phyloP scores from a whole-genome alignment of 1,139 yeast species.

The Taphrina sp. region DNA sequence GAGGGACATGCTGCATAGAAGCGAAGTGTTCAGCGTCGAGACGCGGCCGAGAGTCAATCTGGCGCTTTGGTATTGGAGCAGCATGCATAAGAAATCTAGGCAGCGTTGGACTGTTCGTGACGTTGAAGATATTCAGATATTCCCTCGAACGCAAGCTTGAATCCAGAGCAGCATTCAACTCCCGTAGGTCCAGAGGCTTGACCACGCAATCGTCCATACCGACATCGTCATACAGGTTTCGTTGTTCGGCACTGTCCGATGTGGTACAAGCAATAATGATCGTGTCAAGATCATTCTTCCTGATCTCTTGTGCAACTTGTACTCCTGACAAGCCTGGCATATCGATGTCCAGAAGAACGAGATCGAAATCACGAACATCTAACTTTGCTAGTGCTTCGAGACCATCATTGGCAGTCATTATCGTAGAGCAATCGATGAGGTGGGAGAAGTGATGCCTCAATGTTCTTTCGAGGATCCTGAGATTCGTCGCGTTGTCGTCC shows the following conservation, averaged over 20 bases:
- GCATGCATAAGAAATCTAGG: not conserved
- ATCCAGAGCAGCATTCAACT: conserved; percentile 1
- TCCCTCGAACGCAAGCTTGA: not conserved
- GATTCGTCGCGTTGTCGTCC: conserved; percentile 27
- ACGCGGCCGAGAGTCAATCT: no score
- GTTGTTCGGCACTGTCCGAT: conserved; percentile 9
- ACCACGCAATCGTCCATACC: conserved; percentile 32
- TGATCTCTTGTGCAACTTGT: conserved; percentile 17
- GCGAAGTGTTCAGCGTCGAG: no score
- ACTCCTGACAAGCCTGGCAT: conserved; percentile 30
- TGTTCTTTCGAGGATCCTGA: conserved; percentile 26
- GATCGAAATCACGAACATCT: conserved; percentile 1
- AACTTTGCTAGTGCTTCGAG: conserved; percentile 19
- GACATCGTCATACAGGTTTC: conserved; percentile 5
- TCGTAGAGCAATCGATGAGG: conserved; percentile 7
- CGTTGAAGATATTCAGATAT: not conserved
- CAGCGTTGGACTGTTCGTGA: not conserved
- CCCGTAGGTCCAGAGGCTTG: conserved; percentile 26
- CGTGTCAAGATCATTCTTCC: conserved; percentile 1
- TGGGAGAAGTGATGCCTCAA: conserved; percentile 18
- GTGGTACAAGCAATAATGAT: conserved; percentile 31
- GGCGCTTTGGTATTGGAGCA: no score
- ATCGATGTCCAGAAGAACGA: conserved; percentile 29
- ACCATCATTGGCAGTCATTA: conserved; percentile 10
- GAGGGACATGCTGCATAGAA: no score